Evolutionary conservation across 1,139 yeast species (phyloP).

Genomic region (Lodderomyces metapsilosis): DNA sequence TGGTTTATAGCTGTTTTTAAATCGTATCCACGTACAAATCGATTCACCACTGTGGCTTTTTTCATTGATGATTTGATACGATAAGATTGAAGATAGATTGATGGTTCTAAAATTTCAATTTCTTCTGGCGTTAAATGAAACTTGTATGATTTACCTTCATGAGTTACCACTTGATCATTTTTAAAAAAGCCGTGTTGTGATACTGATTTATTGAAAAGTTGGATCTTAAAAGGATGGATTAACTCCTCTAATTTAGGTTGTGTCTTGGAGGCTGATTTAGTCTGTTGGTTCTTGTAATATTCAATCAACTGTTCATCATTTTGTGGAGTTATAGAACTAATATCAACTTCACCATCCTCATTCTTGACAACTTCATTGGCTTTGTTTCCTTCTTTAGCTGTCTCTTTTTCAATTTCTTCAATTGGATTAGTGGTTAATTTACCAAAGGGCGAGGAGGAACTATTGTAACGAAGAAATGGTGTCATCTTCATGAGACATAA

Average conservation of each 20-base stretch:
- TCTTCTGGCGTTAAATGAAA: constrained; percentile 62
- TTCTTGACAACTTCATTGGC: constrained; percentile 15
- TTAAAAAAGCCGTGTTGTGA: constrained; percentile 70
- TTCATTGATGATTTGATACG: constrained; percentile 84
- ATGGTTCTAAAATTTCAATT: constrained; percentile 79
- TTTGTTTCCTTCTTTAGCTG: constrained; percentile 2
- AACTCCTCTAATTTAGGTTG: constrained; percentile 35
- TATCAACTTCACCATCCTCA: constrained; percentile 9
- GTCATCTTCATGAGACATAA: background rate
- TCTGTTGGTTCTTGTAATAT: constrained; percentile 22
- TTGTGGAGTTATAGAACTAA: constrained; percentile 21
- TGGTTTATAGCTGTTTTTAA: constrained; percentile 85
- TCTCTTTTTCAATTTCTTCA: constrained; percentile 4
- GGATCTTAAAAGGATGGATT: constrained; percentile 71
- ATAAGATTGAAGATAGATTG: constrained; percentile 72
- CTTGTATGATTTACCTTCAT: constrained; percentile 52
- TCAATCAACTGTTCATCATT: constrained; percentile 37
- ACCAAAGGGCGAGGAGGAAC: constrained; percentile 6
- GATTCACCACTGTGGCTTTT: constrained; percentile 78
- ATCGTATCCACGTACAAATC: constrained; percentile 70
- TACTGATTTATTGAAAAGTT: constrained; percentile 63
- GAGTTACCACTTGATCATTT: constrained; percentile 53
- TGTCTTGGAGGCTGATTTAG: constrained; percentile 23
- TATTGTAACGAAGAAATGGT: background rate
- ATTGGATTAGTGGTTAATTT: constrained; percentile 8